A percentile compares a stretch with the other conserved stretches of the same genome.
Evolutionary conservation across 805 yeast genomes (phyloP).

Genomic region (Pichia scutulata): DNA sequence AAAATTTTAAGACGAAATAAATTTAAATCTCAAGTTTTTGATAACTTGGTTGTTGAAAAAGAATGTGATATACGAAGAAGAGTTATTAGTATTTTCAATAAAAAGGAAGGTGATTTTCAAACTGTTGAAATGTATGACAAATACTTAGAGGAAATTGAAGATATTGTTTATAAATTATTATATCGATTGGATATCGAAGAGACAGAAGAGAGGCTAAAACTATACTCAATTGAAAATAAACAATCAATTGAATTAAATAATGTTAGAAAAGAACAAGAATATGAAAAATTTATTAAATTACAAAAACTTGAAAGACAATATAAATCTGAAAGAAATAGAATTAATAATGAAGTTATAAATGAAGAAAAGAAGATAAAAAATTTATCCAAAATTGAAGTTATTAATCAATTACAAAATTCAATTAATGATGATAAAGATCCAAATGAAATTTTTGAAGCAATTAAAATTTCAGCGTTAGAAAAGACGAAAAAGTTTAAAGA

Average conservation of each 20-base stretch:
- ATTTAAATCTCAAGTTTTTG: constrained; percentile 89
- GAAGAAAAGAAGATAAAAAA: constrained; percentile 39
- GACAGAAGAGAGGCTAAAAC: constrained; percentile 57
- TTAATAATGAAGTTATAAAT: constrained; percentile 49
- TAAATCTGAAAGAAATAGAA: constrained; percentile 57
- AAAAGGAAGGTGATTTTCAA: constrained; percentile 65
- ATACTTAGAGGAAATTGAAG: constrained; percentile 81
- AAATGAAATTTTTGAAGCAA: constrained; percentile 43
- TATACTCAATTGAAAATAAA: constrained; percentile 68
- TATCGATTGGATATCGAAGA: constrained; percentile 61
- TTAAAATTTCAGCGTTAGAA: constrained; percentile 47
- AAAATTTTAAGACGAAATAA: constrained; percentile 79
- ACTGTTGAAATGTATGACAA: constrained; percentile 54
- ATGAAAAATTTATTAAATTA: constrained; percentile 50
- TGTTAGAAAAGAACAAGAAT: constrained; percentile 63
- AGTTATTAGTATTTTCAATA: constrained; percentile 71
- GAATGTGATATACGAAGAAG: constrained; percentile 87
- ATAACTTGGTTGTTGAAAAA: constrained; percentile 80
- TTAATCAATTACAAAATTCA: constrained; percentile 38
- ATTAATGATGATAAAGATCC: constrained; percentile 29
- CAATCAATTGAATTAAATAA: constrained; percentile 71
- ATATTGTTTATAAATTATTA: constrained; percentile 66
- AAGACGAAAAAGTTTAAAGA: constrained; percentile 59
- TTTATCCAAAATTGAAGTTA: constrained; percentile 47
- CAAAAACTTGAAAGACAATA: constrained; percentile 68